Percentiles rank a stretch among this genome's conserved stretches.
Evolutionary conservation across 2,329 filamentous ascomycete species (phyloP).

Genomic region (Simplicillium sp.): DNA sequence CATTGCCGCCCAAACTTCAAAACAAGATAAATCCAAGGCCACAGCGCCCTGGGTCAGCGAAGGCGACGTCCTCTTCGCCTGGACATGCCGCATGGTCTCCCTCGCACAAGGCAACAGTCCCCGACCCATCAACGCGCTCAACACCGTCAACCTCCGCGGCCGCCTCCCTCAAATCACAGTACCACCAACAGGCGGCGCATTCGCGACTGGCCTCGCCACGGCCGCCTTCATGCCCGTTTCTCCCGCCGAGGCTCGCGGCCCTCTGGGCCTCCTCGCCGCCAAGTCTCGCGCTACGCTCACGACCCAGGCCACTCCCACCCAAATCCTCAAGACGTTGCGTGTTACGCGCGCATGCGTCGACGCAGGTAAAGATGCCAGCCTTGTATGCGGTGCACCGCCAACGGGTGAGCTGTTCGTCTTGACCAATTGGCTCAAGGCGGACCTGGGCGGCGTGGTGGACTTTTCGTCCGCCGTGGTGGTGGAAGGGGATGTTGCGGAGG

Average conservation of each 20-base stretch:
- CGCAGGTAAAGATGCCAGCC: too few relatives aligned
- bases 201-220: not conserved
- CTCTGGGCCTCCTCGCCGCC: slow-evolving; percentile 2
- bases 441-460: too few relatives aligned
- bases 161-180: slow-evolving; percentile 1
- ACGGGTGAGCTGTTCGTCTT: too few relatives aligned
- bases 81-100: slow-evolving; percentile 1
- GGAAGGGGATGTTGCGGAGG: too few relatives aligned
- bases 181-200: not conserved
- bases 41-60: slow-evolving; percentile 3
- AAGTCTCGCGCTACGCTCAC: slow-evolving; percentile 1
- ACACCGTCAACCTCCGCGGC: slow-evolving; percentile 1
- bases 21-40: too few relatives aligned
- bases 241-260: slow-evolving; percentile 1
- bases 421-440: too few relatives aligned
- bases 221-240: slow-evolving; percentile 1
- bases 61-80: slow-evolving; percentile 3
- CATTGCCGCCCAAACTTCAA: too few relatives aligned
- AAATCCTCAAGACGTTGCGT: not conserved
- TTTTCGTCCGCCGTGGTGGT: too few relatives aligned
- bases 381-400: too few relatives aligned
- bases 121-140: slow-evolving; percentile 1
- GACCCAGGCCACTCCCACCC: not conserved
- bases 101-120: not conserved
- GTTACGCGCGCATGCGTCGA: not conserved